phyloP scores from a whole-genome alignment of 106 monocot species.

The Ottelia alismoides region DNA sequence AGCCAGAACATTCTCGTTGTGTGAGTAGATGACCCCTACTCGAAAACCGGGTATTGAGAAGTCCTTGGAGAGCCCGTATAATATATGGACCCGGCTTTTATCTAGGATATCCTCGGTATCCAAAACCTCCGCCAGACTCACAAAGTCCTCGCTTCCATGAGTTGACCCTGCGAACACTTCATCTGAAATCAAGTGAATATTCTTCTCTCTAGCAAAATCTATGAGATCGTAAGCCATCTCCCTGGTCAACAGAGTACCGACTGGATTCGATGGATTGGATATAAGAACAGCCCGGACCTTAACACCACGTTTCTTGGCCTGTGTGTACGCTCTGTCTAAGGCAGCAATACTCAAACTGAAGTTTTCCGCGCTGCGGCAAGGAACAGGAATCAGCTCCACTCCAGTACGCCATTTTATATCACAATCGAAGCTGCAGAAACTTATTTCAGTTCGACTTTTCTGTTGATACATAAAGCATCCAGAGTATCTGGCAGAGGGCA shows the following conservation, averaged over 20 bases:
- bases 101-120: slow-evolving; percentile 52
- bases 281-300: slow-evolving; percentile 43
- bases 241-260: slow-evolving; percentile 22
- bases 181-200: slow-evolving; percentile 65
- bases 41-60: slow-evolving; percentile 75
- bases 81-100: slow-evolving; percentile 72
- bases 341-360: slow-evolving; percentile 38
- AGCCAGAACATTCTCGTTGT: slow-evolving; percentile 63
- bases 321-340: slow-evolving; percentile 28
- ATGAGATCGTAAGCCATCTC: slow-evolving; percentile 11
- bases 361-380: slow-evolving; percentile 35
- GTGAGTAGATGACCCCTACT: slow-evolving; percentile 80
- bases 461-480: not conserved
- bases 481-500: too few relatives aligned
- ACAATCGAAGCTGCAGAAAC: slow-evolving; percentile 46
- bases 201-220: slow-evolving; percentile 19
- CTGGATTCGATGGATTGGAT: slow-evolving; percentile 63
- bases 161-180: slow-evolving; percentile 35
- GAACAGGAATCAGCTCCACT: slow-evolving; percentile 38
- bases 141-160: slow-evolving; percentile 11
- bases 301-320: slow-evolving; percentile 13
- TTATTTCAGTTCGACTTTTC: too few relatives aligned
- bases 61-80: slow-evolving; percentile 91
- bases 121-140: slow-evolving; percentile 33
- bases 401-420: slow-evolving; percentile 66